Evolutionary conservation across 2,329 filamentous ascomycete species (phyloP).

Genomic region (Cercospora citrullina): DNA sequence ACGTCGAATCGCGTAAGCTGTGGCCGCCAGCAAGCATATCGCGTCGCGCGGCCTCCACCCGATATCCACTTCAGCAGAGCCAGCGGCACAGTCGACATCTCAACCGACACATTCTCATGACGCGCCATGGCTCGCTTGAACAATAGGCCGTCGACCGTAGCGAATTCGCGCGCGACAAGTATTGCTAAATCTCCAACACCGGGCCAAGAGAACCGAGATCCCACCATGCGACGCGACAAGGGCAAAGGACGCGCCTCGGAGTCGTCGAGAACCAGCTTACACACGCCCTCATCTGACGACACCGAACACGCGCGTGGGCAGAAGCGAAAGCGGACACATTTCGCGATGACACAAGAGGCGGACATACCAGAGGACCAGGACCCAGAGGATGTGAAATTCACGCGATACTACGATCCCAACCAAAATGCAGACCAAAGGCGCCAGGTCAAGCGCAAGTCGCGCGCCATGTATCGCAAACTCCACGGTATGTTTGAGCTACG

Average conservation of each 20-base stretch:
- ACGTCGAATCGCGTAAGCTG: neutral
- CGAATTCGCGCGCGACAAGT: constrained; percentile 20
- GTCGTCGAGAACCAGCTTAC: constrained; percentile 29
- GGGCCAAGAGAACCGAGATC: constrained; percentile 49
- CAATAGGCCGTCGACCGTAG: constrained; percentile 20
- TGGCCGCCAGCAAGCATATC: neutral
- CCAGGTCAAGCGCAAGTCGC: constrained; percentile 66
- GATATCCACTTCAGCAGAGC: neutral
- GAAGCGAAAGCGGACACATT: constrained; percentile 27
- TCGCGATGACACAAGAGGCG: constrained; percentile 17
- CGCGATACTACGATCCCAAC: constrained; percentile 71
- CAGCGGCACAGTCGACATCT: neutral
- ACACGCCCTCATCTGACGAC: constrained; percentile 42
- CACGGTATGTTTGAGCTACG: constrained; percentile 48
- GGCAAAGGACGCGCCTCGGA: constrained; percentile 31
- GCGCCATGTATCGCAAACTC: constrained; percentile 64
- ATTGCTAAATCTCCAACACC: constrained; percentile 19
- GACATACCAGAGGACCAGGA: constrained; percentile 31
- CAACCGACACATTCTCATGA: neutral
- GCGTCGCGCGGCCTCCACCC: neutral
- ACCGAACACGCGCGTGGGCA: constrained; percentile 24
- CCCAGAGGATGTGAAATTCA: constrained; percentile 34
- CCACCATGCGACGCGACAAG: constrained; percentile 41
- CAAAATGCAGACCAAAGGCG: constrained; percentile 75
- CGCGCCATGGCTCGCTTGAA: constrained; percentile 31